Conservation (phyloP, 2,329 filamentous ascomycete genomes). For the Epichloe sibirici region DNA sequence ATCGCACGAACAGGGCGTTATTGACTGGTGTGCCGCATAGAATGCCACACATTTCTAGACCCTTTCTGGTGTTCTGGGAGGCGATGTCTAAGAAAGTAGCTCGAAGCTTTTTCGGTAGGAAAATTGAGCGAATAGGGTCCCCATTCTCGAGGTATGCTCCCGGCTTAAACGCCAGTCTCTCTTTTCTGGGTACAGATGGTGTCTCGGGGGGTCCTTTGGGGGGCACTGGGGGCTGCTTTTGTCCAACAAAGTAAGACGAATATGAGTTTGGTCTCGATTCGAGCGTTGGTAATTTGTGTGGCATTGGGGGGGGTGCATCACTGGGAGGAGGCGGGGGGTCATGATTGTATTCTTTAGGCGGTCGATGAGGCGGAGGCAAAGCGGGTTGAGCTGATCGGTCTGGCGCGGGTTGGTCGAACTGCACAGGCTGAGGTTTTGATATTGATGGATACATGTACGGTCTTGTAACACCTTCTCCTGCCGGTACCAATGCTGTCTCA, state of each 20-base stretch:
- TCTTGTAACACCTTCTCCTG: slow-evolving; percentile 14
- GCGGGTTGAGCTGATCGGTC: slow-evolving; percentile 6
- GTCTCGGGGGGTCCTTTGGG: slow-evolving; percentile 15
- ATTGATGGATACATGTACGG: slow-evolving; percentile 47
- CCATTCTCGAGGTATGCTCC: slow-evolving; percentile 86
- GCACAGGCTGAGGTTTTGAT: slow-evolving; percentile 35
- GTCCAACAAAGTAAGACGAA: background rate
- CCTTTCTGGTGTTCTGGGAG: slow-evolving; percentile 60
- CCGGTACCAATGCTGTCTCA: slow-evolving; percentile 10
- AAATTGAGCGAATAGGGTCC: slow-evolving; percentile 72
- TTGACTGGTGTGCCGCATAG: slow-evolving; percentile 83
- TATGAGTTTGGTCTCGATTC: slow-evolving; percentile 7
- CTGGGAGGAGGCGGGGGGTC: background rate
- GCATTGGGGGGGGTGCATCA: slow-evolving; percentile 13
- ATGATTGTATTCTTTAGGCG: slow-evolving; percentile 18
- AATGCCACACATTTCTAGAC: slow-evolving; percentile 91
- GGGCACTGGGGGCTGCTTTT: slow-evolving; percentile 14
- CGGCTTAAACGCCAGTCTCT: slow-evolving; percentile 56
- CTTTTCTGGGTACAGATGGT: slow-evolving; percentile 29
- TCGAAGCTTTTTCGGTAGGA: slow-evolving; percentile 68
- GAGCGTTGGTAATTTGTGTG: slow-evolving; percentile 15
- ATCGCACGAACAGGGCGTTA: slow-evolving; percentile 84
- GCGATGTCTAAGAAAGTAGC: slow-evolving; percentile 63
- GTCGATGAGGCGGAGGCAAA: slow-evolving; percentile 20
- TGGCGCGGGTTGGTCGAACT: slow-evolving; percentile 23